These are phyloP conservation scores for Suhomyces canberraensis DNA, from an alignment of 805 yeast genomes.

Conservation along the genomic window DNA sequence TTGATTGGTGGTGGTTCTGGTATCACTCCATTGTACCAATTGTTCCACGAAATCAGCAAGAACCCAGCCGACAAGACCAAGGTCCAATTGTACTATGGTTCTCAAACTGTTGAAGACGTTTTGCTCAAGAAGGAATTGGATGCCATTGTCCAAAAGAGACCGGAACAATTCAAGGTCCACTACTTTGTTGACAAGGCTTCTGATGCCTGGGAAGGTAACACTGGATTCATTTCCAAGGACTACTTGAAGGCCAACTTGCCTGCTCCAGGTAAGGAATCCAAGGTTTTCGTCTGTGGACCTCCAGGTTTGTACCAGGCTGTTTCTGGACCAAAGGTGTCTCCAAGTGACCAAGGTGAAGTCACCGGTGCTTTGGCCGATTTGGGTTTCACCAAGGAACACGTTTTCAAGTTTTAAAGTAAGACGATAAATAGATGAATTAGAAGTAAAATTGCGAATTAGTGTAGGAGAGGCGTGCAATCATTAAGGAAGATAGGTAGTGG, in stretches of 20 bases:
- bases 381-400: slow-evolving; percentile 83
- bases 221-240: slow-evolving; percentile 79
- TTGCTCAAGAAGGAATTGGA: slow-evolving; percentile 79
- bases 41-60: slow-evolving; percentile 68
- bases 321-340: slow-evolving; percentile 82
- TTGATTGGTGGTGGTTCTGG: slow-evolving; percentile 97
- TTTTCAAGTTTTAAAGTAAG: slow-evolving; percentile 79
- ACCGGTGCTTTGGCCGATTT: slow-evolving; percentile 83
- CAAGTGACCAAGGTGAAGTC: slow-evolving; percentile 92
- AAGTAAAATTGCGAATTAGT: too few species aligned
- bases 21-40: slow-evolving; percentile 92
- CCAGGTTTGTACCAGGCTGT: slow-evolving; percentile 84
- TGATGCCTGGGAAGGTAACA: slow-evolving; percentile 45
- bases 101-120: slow-evolving; percentile 72
- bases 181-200: slow-evolving; percentile 78
- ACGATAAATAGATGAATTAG: too few species aligned
- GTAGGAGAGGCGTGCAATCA: too few species aligned
- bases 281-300: slow-evolving; percentile 93
- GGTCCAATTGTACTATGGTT: slow-evolving; percentile 79
- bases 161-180: slow-evolving; percentile 72
- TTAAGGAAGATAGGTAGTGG: too few species aligned
- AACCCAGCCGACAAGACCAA: slow-evolving; percentile 88
- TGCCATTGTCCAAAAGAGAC: slow-evolving; percentile 56
- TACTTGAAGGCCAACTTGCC: slow-evolving; percentile 60
- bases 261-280: slow-evolving; percentile 54